Conservation (phyloP, 2,329 filamentous ascomycete genomes). For the Aspergillus neotritici region DNA sequence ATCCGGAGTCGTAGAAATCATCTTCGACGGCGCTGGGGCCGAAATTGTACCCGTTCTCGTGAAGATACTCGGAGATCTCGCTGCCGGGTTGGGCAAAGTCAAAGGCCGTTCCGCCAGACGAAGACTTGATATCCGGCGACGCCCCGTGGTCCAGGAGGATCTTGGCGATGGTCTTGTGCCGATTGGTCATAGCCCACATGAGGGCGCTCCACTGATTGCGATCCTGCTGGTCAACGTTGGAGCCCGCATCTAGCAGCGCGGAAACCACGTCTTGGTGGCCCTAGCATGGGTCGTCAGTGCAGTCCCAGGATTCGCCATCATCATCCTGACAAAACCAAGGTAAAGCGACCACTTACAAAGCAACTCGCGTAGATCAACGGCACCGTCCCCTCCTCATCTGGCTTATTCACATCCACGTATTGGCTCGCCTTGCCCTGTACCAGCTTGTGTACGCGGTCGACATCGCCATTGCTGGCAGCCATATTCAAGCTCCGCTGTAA, state of each 20-base stretch:
- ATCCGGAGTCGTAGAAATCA: conserved; percentile 90
- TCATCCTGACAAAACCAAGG: background rate
- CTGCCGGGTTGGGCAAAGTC: conserved; percentile 94
- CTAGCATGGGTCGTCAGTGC: conserved; percentile 36
- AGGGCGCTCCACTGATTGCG: conserved; percentile 95
- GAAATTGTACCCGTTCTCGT: conserved; percentile 80
- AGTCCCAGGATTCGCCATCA: background rate
- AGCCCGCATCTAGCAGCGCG: conserved; percentile 76
- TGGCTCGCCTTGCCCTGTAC: conserved; percentile 66
- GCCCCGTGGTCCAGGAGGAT: conserved; percentile 86
- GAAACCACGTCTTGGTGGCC: conserved; percentile 86
- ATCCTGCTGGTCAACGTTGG: conserved; percentile 86
- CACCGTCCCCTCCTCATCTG: conserved; percentile 93
- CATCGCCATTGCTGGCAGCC: conserved; percentile 93
- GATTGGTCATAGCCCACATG: conserved; percentile 99
- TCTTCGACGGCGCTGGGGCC: conserved; percentile 46
- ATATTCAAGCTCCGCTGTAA: conserved; percentile 87
- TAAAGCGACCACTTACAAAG: conserved; percentile 59
- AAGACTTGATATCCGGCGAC: conserved; percentile 92
- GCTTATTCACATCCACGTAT: conserved; percentile 77
- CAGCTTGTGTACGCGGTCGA: conserved; percentile 70
- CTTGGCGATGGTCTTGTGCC: conserved; percentile 94
- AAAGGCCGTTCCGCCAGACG: conserved; percentile 85
- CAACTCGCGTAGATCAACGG: conserved; percentile 96
- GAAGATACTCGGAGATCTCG: conserved; percentile 91